These are phyloP conservation scores for Panaeolus papilionaceus DNA, from an alignment of 768 basidiomycete species.

Conservation along the genomic window DNA sequence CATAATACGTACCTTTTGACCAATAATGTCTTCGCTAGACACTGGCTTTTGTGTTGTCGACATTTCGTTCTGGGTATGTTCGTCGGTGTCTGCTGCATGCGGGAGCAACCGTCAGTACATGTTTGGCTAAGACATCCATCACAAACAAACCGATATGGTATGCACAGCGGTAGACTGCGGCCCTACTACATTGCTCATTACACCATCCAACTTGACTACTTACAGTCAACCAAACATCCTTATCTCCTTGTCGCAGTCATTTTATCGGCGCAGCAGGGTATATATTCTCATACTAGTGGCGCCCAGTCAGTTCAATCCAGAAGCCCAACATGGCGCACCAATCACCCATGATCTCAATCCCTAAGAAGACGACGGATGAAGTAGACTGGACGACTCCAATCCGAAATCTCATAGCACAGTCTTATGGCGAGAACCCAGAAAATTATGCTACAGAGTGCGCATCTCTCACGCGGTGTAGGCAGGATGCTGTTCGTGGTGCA, in stretches of 20 bases:
- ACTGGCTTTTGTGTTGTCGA: conserved; percentile 66
- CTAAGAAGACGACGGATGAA: conserved; percentile 93
- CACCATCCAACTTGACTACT: conserved; percentile 17
- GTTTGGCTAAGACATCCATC: conserved; percentile 28
- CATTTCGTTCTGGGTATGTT: conserved; percentile 35
- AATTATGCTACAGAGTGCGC: conserved; percentile 86
- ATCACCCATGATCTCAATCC: conserved; percentile 90
- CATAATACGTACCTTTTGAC: conserved; percentile 76
- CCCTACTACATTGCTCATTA: conserved; percentile 6
- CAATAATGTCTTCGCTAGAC: conserved; percentile 90
- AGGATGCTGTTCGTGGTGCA: conserved; percentile 95
- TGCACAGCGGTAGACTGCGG: conserved; percentile 3
- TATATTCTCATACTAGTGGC: background rate
- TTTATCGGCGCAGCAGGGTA: conserved; percentile 18
- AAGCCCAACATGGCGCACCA: conserved; percentile 66
- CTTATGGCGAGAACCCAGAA: conserved; percentile 93
- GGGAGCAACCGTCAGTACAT: conserved; percentile 41
- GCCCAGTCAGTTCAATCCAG: background rate
- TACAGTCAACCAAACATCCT: conserved; percentile 1
- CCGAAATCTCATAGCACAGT: conserved; percentile 83
- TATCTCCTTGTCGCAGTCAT: background rate
- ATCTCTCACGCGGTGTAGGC: conserved; percentile 86
- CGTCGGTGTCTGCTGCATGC: conserved; percentile 26
- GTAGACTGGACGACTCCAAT: conserved; percentile 96
- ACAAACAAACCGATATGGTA: conserved; percentile 27